Conservation (phyloP, 352 stramenopile genomes). For the Globisporangium echinulatum region DNA sequence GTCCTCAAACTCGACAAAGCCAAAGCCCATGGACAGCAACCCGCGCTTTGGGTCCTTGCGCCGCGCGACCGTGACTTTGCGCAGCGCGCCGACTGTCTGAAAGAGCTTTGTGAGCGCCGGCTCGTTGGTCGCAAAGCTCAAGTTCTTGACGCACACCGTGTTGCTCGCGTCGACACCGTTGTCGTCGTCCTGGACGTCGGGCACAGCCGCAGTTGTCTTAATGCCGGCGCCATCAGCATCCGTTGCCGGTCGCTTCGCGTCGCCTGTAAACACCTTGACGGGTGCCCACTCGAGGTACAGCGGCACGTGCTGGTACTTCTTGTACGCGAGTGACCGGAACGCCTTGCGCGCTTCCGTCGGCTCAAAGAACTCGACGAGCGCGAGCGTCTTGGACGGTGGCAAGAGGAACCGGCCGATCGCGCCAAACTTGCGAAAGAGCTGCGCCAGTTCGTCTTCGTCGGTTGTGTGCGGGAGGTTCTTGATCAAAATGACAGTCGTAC, state of each 20-base stretch:
- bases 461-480: conserved; percentile 98
- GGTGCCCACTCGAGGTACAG: conserved; percentile 99
- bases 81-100: conserved; percentile 59
- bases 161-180: conserved; percentile 59
- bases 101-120: conserved; percentile 72
- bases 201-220: conserved; percentile 49
- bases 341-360: conserved; percentile 92
- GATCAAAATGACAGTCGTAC: conserved; percentile 93
- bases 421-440: conserved; percentile 92
- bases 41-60: conserved; percentile 76
- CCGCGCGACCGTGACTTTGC: conserved; percentile 83
- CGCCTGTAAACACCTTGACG: conserved; percentile 64
- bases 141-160: conserved; percentile 98
- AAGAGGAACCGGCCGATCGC: conserved; percentile 85
- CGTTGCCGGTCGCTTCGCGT: conserved; percentile 4
- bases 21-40: conserved; percentile 96
- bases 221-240: conserved; percentile 37
- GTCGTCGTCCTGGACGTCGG: conserved; percentile 61
- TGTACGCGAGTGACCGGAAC: conserved; percentile 97
- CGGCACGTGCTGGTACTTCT: conserved; percentile 96
- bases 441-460: conserved; percentile 89
- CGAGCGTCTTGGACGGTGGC: conserved; percentile 92
- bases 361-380: conserved; percentile 95
- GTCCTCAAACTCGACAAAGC: conserved; percentile 97
- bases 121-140: conserved; percentile 97